These are phyloP conservation scores for Mycena rosella DNA, from an alignment of 768 basidiomycete species.

Conservation along the genomic window DNA sequence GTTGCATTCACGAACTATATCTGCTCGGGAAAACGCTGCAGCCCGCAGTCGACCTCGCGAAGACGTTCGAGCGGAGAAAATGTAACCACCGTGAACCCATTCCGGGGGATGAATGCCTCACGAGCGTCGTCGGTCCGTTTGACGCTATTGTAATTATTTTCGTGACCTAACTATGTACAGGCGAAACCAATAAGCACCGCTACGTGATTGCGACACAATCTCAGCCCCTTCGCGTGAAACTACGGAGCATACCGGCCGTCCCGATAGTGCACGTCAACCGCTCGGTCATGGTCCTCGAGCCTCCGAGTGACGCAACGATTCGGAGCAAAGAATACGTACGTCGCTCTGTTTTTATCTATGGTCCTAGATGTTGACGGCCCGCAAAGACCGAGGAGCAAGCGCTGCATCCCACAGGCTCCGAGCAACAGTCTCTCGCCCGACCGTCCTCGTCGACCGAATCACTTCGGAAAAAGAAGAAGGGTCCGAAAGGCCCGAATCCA, in stretches of 20 bases:
- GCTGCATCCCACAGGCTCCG: conserved; percentile 64
- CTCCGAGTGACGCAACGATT: conserved; percentile 85
- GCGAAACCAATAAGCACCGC: conserved; percentile 89
- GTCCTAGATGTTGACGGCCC: conserved; percentile 3
- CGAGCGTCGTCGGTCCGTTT: conserved; percentile 80
- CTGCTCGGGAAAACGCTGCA: conserved; percentile 82
- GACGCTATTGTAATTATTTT: background rate
- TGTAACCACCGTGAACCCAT: conserved; percentile 96
- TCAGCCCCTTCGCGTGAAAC: conserved; percentile 71
- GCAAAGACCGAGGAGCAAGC: conserved; percentile 74
- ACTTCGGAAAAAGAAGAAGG: conserved; percentile 70
- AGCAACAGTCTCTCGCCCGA: conserved; percentile 59
- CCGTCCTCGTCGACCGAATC: conserved; percentile 51
- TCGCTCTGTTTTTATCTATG: background rate
- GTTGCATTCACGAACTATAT: conserved; percentile 95
- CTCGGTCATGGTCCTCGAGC: conserved; percentile 93
- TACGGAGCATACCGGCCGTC: conserved; percentile 84
- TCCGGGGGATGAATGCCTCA: conserved; percentile 85
- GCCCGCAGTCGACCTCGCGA: conserved; percentile 87
- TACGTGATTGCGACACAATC: conserved; percentile 93
- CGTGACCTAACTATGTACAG: conserved; percentile 49
- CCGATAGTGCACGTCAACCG: conserved; percentile 94
- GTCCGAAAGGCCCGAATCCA: conserved; percentile 91
- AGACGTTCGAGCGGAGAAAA: conserved; percentile 91
- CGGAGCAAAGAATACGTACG: conserved; percentile 68